These are phyloP conservation scores for Castanospermum australe DNA, from an alignment of 306 rosid species.

Conservation along the genomic window DNA sequence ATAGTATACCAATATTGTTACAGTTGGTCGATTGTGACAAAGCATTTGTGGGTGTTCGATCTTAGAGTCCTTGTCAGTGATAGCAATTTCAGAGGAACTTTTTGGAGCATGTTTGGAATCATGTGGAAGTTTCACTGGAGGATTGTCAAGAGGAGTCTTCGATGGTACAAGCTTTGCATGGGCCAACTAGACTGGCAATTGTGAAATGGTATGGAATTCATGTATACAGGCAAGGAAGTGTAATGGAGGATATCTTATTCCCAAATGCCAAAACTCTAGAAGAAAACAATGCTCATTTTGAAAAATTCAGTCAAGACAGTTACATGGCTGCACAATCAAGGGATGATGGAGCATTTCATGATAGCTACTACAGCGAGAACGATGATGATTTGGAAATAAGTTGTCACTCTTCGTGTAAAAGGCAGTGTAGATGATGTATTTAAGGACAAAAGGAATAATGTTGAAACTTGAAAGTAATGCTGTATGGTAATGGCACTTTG, in stretches of 20 bases:
- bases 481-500: not conserved
- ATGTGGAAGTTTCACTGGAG: not conserved
- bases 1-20: not conserved
- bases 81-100: not conserved
- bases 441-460: not conserved
- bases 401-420: not conserved
- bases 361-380: not conserved
- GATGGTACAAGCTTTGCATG: not conserved
- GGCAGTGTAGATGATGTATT: not conserved
- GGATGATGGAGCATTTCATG: not conserved
- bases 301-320: not conserved
- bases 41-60: not conserved
- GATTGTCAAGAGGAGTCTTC: not conserved
- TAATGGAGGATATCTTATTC: not conserved
- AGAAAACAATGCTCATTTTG: not conserved
- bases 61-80: not conserved
- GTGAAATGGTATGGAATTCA: not conserved
- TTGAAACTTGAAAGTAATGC: not conserved
- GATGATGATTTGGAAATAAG: not conserved
- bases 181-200: not conserved
- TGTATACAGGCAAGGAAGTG: not conserved
- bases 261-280: no score
- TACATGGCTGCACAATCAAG: not conserved
- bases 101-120: not conserved
- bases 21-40: not conserved